phyloP scores from a whole-genome alignment of 2,329 filamentous ascomycete species.

The Didymella lethalis region DNA sequence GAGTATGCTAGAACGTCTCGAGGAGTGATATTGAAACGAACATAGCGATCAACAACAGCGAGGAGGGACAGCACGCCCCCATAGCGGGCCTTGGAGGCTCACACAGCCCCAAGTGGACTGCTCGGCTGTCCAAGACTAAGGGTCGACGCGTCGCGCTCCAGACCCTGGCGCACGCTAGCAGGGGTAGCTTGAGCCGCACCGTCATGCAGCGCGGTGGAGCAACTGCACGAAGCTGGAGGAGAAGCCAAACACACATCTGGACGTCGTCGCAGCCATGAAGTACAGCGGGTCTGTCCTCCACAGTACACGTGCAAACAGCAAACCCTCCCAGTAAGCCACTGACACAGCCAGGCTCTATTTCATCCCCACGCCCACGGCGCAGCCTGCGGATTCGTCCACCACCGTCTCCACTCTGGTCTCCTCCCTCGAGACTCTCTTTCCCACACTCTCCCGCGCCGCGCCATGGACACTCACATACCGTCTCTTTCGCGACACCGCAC shows the following conservation, averaged over 20 bases:
- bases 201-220: constrained; percentile 1
- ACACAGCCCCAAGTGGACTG: constrained; percentile 14
- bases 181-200: constrained; percentile 14
- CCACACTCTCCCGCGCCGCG: constrained; percentile 28
- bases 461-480: constrained; percentile 46
- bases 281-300: constrained; percentile 25
- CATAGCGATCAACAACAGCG: neutral
- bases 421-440: constrained; percentile 40
- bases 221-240: neutral
- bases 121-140: constrained; percentile 9
- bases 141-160: constrained; percentile 13
- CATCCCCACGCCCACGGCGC: constrained; percentile 38
- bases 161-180: constrained; percentile 15
- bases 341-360: constrained; percentile 40
- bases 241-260: neutral
- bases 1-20: neutral
- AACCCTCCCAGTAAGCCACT: neutral
- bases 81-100: constrained; percentile 19
- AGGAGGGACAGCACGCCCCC: constrained; percentile 21
- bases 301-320: no score
- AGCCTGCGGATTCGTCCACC: constrained; percentile 34
- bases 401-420: constrained; percentile 35
- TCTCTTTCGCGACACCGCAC: constrained; percentile 43
- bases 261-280: constrained; percentile 24
- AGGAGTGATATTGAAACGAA: neutral